Evolutionary conservation across 805 yeast species (phyloP).

Genomic region (Aciculoconidium aculeatum): DNA sequence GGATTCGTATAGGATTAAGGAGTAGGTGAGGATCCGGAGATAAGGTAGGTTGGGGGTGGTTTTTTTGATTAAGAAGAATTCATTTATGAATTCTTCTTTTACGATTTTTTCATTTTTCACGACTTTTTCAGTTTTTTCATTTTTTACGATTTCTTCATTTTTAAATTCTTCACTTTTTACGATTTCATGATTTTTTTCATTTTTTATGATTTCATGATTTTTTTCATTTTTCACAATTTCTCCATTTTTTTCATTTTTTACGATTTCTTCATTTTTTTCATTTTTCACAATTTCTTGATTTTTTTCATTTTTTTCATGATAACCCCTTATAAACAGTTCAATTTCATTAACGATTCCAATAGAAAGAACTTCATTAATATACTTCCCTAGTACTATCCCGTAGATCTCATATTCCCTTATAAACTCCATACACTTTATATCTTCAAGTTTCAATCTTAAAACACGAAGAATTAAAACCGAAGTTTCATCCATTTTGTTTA

Average conservation of each 20-base stretch:
- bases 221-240: no score
- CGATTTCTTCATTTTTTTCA: no score
- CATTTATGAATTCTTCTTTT: background rate
- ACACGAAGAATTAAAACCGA: conserved; percentile 3
- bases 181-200: no score
- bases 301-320: background rate
- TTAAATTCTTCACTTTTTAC: no score
- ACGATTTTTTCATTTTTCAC: no score
- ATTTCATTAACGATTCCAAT: conserved; percentile 7
- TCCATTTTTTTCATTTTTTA: no score
- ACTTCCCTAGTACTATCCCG: conserved; percentile 5
- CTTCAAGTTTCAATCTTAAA: no score
- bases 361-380: conserved; percentile 4
- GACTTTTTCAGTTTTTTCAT: no score
- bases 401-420: conserved; percentile 1
- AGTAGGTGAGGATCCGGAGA: conserved; percentile 1
- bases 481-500: background rate
- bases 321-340: conserved; percentile 4
- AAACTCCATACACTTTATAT: conserved; percentile 2
- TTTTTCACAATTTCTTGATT: no score
- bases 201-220: no score
- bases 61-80: background rate
- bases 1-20: conserved; percentile 8
- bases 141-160: no score
- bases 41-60: background rate